Evolutionary conservation across 345 rosid species (phyloP).

Genomic region (Salix udensis): DNA sequence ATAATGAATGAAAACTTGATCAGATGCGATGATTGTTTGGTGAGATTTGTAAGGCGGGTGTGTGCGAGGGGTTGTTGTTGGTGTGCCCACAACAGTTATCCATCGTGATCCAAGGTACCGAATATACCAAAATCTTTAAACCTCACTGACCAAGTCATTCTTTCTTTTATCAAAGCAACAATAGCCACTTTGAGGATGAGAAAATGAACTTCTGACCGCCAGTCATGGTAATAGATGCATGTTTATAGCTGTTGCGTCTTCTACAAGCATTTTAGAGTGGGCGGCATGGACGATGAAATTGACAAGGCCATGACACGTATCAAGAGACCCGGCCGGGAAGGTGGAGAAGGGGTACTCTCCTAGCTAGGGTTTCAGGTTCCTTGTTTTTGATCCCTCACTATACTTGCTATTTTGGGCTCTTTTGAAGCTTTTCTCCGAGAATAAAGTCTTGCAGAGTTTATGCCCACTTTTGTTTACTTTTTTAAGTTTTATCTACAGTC

Average conservation of each 20-base stretch:
- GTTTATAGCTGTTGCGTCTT: slow-evolving; percentile 33
- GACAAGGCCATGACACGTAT: slow-evolving; percentile 24
- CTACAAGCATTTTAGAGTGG: slow-evolving; percentile 31
- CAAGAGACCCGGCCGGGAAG: background rate
- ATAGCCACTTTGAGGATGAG: slow-evolving; percentile 13
- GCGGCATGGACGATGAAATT: slow-evolving; percentile 23
- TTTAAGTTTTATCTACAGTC: slow-evolving; percentile 2
- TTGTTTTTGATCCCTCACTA: slow-evolving; percentile 25
- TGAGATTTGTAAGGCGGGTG: slow-evolving; percentile 13
- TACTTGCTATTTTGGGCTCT: slow-evolving; percentile 29
- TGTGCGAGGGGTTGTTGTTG: background rate
- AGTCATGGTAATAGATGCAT: slow-evolving; percentile 16
- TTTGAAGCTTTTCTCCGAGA: slow-evolving; percentile 6
- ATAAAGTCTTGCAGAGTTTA: slow-evolving; percentile 10
- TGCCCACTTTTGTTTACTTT: slow-evolving; percentile 14
- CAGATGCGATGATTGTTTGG: slow-evolving; percentile 31
- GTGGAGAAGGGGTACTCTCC: background rate
- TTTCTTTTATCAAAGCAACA: slow-evolving; percentile 15
- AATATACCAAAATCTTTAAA: slow-evolving; percentile 38
- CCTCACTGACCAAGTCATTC: slow-evolving; percentile 23
- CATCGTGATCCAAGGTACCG: slow-evolving; percentile 54
- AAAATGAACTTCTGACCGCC: slow-evolving; percentile 3
- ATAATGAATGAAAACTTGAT: slow-evolving; percentile 23
- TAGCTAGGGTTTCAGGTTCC: slow-evolving; percentile 26
- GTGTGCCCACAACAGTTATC: slow-evolving; percentile 45